Evolutionary conservation across 2,329 filamentous ascomycete species (phyloP), one percentile per base, ranked within the genome.

Genomic region (Ilyonectria mors-panacis): DNA sequence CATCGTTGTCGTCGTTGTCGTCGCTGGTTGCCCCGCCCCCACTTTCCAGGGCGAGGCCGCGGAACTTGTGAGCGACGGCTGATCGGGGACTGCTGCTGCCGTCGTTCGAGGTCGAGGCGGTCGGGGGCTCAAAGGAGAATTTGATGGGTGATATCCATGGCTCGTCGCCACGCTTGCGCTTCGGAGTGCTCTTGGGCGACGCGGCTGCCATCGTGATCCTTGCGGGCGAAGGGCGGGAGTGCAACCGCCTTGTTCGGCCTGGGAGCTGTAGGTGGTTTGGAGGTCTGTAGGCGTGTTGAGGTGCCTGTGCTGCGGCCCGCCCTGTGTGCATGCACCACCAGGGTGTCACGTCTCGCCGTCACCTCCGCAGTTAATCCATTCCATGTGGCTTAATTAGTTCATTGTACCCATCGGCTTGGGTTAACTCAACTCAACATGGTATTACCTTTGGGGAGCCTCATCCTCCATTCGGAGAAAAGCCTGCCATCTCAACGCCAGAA

Each of bases 41-140:
- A 76, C 78, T 75, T 72, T 76, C 79, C 61, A 89, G 78, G 15
- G 81, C 83, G 57, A 89, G 81, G 63, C 86, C 84, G 57, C 82
- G 81, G 77, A 89, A 88, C 72, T 82, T 82, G 74, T 85, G 84
- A 44, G 84, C 85, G 45, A 89, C 85, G 60, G 78, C 84, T 47
- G 85, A 84, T 60, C 84, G 82, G n/a, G 87, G 87, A 69, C 87
- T 89, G 69, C 78, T 82, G 73, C 79, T 84, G 65, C 86, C 86
- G 57, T 87, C 85, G 33, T 85, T 83, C 45, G 77, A 67, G 30
- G 67, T 64, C 30, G 75, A 61, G 39, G 78, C 64, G 65, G 77
- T 67, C 65, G 77, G 65, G 5, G 68, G 70, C 63, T 85, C 82
- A 71, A 88, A 88, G 1, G 84, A 83, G 76, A 88, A 88, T 54